These are phyloP conservation scores for Quercus robur DNA, from an alignment of 306 rosid genomes.

Conservation along the genomic window DNA sequence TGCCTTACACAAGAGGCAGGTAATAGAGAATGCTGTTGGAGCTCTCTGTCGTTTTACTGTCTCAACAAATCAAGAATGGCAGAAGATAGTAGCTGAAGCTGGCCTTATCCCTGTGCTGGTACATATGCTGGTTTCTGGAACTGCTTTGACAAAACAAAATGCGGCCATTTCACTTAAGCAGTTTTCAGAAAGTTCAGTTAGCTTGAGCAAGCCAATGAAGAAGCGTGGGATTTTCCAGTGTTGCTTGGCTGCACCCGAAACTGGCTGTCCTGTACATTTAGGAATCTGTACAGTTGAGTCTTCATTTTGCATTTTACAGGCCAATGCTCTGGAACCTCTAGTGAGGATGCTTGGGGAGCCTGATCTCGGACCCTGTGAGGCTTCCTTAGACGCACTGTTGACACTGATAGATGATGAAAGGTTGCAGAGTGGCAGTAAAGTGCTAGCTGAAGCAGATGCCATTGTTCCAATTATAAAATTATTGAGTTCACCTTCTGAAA, in stretches of 20 bases:
- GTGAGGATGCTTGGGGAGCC: constrained; percentile 53
- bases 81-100: constrained; percentile 54
- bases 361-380: constrained; percentile 46
- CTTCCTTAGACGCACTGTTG: constrained; percentile 53
- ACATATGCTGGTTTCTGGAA: constrained; percentile 49
- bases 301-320: constrained; percentile 57
- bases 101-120: constrained; percentile 58
- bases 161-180: constrained; percentile 60
- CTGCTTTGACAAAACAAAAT: constrained; percentile 38
- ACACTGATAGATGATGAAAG: constrained; percentile 44
- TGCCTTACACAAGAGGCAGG: constrained; percentile 29
- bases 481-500: constrained; percentile 23
- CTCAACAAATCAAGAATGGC: constrained; percentile 54
- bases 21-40: constrained; percentile 48
- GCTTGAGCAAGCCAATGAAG: constrained; percentile 51
- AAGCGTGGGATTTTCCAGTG: constrained; percentile 24
- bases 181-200: constrained; percentile 55
- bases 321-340: constrained; percentile 57
- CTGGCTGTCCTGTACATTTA: constrained; percentile 48
- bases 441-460: constrained; percentile 50
- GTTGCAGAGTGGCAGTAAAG: constrained; percentile 42
- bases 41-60: constrained; percentile 59
- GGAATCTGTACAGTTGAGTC: constrained; percentile 53
- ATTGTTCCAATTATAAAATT: constrained; percentile 37
- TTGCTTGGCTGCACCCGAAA: constrained; percentile 34